These are phyloP conservation scores for Paracoccidioides brasiliensis DNA, from an alignment of 2,329 filamentous ascomycete genomes.

Conservation along the genomic window DNA sequence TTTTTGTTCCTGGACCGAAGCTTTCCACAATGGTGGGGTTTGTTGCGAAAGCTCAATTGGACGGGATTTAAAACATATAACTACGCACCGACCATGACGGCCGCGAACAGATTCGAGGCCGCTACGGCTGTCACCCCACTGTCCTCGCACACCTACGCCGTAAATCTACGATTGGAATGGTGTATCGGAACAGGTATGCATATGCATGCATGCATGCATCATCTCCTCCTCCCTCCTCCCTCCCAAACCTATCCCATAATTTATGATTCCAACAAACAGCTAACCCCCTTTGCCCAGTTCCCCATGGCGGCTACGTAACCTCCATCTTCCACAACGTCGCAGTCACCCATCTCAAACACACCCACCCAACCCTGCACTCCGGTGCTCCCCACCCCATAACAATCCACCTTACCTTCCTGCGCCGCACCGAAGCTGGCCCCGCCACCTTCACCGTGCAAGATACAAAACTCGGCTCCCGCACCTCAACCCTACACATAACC, in stretches of 20 bases:
- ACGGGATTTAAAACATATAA: not conserved
- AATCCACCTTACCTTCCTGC: slow-evolving; percentile 52
- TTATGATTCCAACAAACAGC: too few relatives aligned
- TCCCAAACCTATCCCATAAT: not conserved
- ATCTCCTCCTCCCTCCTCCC: not conserved
- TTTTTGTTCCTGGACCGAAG: too few relatives aligned
- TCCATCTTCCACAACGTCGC: slow-evolving; percentile 49
- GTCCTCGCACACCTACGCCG: slow-evolving; percentile 44
- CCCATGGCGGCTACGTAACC: slow-evolving; percentile 58
- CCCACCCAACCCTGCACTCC: slow-evolving; percentile 39
- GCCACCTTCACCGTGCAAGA: slow-evolving; percentile 47
- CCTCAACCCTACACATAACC: slow-evolving; percentile 50
- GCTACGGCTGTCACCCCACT: slow-evolving; percentile 26
- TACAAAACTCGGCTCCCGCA: slow-evolving; percentile 51
- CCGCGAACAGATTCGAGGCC: slow-evolving; percentile 20
- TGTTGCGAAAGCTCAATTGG: not conserved
- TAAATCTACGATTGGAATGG: slow-evolving; percentile 46
- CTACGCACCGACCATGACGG: not conserved
- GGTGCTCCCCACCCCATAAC: slow-evolving; percentile 46
- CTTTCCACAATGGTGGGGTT: too few relatives aligned
- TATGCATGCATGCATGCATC: not conserved
- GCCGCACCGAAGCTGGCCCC: slow-evolving; percentile 46
- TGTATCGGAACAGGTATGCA: slow-evolving; percentile 46
- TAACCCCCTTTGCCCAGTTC: slow-evolving; percentile 36
- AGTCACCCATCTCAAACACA: slow-evolving; percentile 46